Base-by-base conservation (phyloP, 345 rosid species). In the Pistacia atlantica region DNA sequence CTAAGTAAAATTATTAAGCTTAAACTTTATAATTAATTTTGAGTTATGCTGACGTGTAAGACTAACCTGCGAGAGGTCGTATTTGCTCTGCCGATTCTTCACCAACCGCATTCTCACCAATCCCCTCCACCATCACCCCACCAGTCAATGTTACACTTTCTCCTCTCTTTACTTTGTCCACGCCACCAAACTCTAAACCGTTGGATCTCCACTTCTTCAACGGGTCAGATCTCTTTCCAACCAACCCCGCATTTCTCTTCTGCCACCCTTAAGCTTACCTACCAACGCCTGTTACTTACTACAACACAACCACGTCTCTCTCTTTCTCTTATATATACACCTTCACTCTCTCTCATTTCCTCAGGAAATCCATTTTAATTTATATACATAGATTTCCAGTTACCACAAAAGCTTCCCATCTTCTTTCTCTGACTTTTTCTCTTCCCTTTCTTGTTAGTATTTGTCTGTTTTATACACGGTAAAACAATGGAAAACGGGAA, bases 101-200 rank as follows among this genome's bases (percentile, higher is more conserved):
- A 79, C 82, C 82, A 74, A 74, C 82, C 82, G 13, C 75, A 10
- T 8, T 64, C 16, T 46, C 77, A 55, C 42, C 74, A 67, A 67
- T 60, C 73, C 33, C 78, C 77, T 59, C 64, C 51, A 37, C 72
- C 54, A 51, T 52, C 56, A 3, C 9, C 13, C 18, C 82, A 74
- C 75, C 4, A 42, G 78, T 74, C 82, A 79, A 79, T 22, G 0
- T 71, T 55, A 11, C 42, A 42, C 38, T 52, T 52, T 2, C 56
- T 11, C 3, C 5, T 13, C 52, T 65, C 49, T 33, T 62, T 46
- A 33, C 25, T 46, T 8, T 6, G 56, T 74, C 76, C 79, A 74
- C 68, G 71, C 79, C 60, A 45, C 17, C 65, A 45, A 10, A 2
- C 0, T 57, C 60, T 58, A 7, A 54, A 45, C 77, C 81, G 20